Evolutionary conservation across 176 grass and related monocot species (phyloP).

Genomic region (Aegilops tauschii): DNA sequence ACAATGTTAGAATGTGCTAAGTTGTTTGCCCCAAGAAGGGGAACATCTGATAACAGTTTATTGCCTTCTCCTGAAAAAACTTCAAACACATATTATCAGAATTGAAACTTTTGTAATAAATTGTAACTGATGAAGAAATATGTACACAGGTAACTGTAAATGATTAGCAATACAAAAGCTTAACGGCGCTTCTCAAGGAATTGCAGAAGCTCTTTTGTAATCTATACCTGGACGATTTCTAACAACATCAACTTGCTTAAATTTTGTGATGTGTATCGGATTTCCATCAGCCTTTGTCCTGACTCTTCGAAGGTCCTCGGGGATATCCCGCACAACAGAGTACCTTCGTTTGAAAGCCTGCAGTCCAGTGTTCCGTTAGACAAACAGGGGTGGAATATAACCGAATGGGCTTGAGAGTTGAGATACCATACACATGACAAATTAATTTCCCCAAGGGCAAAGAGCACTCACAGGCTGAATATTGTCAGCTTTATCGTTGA

Average conservation of each 20-base stretch:
- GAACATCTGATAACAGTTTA: conserved; percentile 6
- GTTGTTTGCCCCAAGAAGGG: conserved; percentile 12
- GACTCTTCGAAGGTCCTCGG: conserved; percentile 46
- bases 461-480: conserved; percentile 42
- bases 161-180: neutral
- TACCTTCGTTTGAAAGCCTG: conserved; percentile 59
- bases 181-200: neutral
- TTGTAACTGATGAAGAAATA: conserved; percentile 8
- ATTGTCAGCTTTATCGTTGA: conserved; percentile 24
- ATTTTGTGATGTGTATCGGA: conserved; percentile 43
- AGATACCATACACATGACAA: conserved; percentile 9
- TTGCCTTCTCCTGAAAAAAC: conserved; percentile 9
- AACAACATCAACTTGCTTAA: conserved; percentile 57
- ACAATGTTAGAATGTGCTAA: conserved; percentile 34
- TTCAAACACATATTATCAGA: neutral
- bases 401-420: neutral
- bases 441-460: neutral
- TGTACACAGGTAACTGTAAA: neutral
- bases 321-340: conserved; percentile 30
- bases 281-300: conserved; percentile 48
- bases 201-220: neutral
- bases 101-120: conserved; percentile 11
- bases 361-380: conserved; percentile 7
- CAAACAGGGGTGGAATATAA: neutral
- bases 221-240: conserved; percentile 29